These are phyloP conservation scores for Hypoxylon sp. DNA, from an alignment of 2,329 filamentous ascomycete species.

Conservation along the genomic window DNA sequence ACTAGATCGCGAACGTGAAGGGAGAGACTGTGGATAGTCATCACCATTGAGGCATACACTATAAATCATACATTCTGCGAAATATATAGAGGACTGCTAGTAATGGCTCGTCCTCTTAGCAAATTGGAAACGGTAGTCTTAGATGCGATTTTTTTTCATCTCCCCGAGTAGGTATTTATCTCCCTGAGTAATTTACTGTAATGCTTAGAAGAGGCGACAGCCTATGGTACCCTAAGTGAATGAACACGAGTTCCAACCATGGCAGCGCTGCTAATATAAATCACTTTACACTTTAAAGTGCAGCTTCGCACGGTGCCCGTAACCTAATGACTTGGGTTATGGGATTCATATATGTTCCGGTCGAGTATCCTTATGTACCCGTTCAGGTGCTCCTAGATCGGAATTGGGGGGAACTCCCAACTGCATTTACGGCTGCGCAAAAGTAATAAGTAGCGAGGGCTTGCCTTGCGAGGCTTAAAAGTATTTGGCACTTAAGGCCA, in stretches of 20 bases:
- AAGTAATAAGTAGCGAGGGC: constrained; percentile 17
- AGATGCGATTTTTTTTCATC: background rate
- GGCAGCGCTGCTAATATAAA: constrained; percentile 26
- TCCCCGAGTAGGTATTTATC: background rate
- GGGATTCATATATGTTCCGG: constrained; percentile 15
- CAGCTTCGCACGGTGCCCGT: constrained; percentile 36
- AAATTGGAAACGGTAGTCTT: background rate
- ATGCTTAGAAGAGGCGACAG: constrained; percentile 11
- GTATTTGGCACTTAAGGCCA: constrained; percentile 1
- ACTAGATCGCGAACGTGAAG: background rate
- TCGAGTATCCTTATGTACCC: constrained; percentile 25
- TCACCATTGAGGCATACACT: background rate
- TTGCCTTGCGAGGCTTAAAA: constrained; percentile 5
- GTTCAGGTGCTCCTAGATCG: constrained; percentile 17
- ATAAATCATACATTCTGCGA: background rate
- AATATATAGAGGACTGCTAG: background rate
- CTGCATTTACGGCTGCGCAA: constrained; percentile 16
- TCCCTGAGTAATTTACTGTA: constrained; percentile 1
- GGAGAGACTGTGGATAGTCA: background rate
- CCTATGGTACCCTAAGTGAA: constrained; percentile 10
- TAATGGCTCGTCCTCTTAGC: background rate
- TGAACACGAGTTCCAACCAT: constrained; percentile 26
- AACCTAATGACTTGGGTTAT: constrained; percentile 2
- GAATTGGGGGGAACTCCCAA: constrained; percentile 21
- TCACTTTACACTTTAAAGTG: constrained; percentile 1